Conservation (phyloP, 371 early-diverging fungal species). For the Saksenaea vasiformis region DNA sequence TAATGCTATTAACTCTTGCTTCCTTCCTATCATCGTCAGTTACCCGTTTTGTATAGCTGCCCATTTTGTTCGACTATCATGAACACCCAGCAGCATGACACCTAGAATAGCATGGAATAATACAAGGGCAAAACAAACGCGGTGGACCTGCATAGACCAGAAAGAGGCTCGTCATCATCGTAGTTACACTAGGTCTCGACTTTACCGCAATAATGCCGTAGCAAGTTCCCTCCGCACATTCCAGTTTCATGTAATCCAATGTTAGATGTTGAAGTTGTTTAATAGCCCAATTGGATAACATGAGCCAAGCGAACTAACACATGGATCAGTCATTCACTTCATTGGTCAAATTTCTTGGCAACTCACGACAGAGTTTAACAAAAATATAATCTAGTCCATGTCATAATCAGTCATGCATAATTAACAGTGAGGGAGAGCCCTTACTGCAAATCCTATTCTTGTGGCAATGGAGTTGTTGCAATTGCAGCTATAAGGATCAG, state of each 20-base stretch:
- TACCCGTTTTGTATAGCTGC: slow-evolving; percentile 82
- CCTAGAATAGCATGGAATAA: slow-evolving; percentile 76
- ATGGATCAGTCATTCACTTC: not conserved
- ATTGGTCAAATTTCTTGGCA: not conserved
- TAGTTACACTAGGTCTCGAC: too few relatives aligned
- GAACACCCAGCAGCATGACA: slow-evolving; percentile 63
- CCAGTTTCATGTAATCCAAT: slow-evolving; percentile 76
- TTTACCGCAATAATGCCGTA: slow-evolving; percentile 78
- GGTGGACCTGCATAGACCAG: slow-evolving; percentile 55
- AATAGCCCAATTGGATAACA: slow-evolving; percentile 81
- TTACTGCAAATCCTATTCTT: slow-evolving; percentile 60
- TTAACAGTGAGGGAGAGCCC: slow-evolving; percentile 1
- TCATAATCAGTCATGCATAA: not conserved
- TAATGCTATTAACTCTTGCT: not conserved
- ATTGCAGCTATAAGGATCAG: slow-evolving; percentile 27
- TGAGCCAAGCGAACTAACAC: slow-evolving; percentile 55
- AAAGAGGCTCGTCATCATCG: not conserved
- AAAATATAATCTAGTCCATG: slow-evolving; percentile 53
- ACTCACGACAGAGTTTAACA: slow-evolving; percentile 65
- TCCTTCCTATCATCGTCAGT: not conserved
- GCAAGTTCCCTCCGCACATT: slow-evolving; percentile 79
- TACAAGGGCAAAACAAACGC: slow-evolving; percentile 81
- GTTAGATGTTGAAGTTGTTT: slow-evolving; percentile 65
- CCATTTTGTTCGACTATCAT: slow-evolving; percentile 69
- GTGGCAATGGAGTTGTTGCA: slow-evolving; percentile 57